Percentiles rank a stretch among this genome's conserved stretches.
Evolutionary conservation across 495 filamentous ascomycete genomes (phyloP).

Genomic region (Xylaria intraflava): DNA sequence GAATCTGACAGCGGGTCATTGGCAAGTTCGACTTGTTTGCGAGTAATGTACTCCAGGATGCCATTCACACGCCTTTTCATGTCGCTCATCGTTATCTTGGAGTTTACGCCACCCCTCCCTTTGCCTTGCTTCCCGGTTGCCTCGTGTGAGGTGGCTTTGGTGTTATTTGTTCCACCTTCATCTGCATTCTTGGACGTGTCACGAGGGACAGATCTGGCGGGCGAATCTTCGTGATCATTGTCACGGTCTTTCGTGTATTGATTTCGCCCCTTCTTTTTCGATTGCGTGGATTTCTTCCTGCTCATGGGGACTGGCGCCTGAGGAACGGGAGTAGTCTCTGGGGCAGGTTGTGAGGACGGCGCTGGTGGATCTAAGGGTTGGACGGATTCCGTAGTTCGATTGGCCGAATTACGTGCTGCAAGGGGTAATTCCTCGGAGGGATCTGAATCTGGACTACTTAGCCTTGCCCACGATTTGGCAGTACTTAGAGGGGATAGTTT

Average conservation of each 20-base stretch:
- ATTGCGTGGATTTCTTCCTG: slow-evolving; percentile 64
- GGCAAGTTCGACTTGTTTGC: slow-evolving; percentile 86
- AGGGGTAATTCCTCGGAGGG: slow-evolving; percentile 52
- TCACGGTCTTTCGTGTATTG: slow-evolving; percentile 79
- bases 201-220: slow-evolving; percentile 59
- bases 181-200: slow-evolving; percentile 43
- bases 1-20: slow-evolving; percentile 29
- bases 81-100: slow-evolving; percentile 79
- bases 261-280: slow-evolving; percentile 68
- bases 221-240: slow-evolving; percentile 56
- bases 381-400: slow-evolving; percentile 27
- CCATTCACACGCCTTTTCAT: slow-evolving; percentile 79
- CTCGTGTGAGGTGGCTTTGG: slow-evolving; percentile 16
- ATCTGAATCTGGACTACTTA: slow-evolving; percentile 48
- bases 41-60: slow-evolving; percentile 84
- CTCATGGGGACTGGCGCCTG: slow-evolving; percentile 39
- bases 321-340: slow-evolving; percentile 47
- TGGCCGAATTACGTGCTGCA: slow-evolving; percentile 33
- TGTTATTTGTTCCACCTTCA: slow-evolving; percentile 29
- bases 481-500: slow-evolving; percentile 23
- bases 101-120: slow-evolving; percentile 38
- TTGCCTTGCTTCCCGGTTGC: slow-evolving; percentile 30
- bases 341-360: slow-evolving; percentile 41
- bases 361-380: slow-evolving; percentile 31
- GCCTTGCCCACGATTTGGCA: background rate